Conservation (phyloP, 441 rosid genomes). For the Eruca vesicaria region DNA sequence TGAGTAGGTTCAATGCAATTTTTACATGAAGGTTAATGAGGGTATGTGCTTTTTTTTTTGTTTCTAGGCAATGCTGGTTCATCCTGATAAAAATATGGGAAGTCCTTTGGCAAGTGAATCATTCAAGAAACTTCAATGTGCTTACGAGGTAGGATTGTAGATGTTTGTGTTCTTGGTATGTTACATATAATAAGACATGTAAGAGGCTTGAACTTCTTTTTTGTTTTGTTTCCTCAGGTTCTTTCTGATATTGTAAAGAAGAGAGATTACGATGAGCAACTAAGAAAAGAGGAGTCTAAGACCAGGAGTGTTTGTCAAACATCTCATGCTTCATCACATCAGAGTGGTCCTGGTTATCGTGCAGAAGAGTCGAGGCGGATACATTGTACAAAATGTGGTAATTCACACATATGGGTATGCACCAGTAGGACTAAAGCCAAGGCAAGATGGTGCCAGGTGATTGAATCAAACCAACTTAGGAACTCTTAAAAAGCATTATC, state of each 20-base stretch:
- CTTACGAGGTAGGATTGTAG: slow-evolving; percentile 44
- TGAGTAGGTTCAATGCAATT: neutral
- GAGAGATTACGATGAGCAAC: slow-evolving; percentile 93
- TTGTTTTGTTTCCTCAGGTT: slow-evolving; percentile 49
- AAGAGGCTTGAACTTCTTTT: neutral
- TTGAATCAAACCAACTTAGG: slow-evolving; percentile 30
- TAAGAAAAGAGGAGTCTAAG: slow-evolving; percentile 79
- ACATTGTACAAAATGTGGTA: slow-evolving; percentile 93
- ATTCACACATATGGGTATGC: slow-evolving; percentile 97
- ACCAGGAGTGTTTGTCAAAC: slow-evolving; percentile 68
- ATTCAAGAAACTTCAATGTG: slow-evolving; percentile 59
- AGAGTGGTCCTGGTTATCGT: slow-evolving; percentile 61
- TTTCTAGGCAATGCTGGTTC: slow-evolving; percentile 96
- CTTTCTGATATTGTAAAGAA: slow-evolving; percentile 86
- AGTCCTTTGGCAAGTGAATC: slow-evolving; percentile 95
- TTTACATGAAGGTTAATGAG: neutral
- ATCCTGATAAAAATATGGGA: slow-evolving; percentile 99
- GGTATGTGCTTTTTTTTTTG: slow-evolving; percentile 5
- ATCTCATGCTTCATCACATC: slow-evolving; percentile 49
- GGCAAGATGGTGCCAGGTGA: slow-evolving; percentile 99
- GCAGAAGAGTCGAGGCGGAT: slow-evolving; percentile 96
- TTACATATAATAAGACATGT: neutral
- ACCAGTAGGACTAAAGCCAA: slow-evolving; percentile 82
- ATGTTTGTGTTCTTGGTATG: slow-evolving; percentile 16
- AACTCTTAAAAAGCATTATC: neutral